Evolutionary conservation across 306 rosid species (phyloP).

Genomic region (Corylus americana): DNA sequence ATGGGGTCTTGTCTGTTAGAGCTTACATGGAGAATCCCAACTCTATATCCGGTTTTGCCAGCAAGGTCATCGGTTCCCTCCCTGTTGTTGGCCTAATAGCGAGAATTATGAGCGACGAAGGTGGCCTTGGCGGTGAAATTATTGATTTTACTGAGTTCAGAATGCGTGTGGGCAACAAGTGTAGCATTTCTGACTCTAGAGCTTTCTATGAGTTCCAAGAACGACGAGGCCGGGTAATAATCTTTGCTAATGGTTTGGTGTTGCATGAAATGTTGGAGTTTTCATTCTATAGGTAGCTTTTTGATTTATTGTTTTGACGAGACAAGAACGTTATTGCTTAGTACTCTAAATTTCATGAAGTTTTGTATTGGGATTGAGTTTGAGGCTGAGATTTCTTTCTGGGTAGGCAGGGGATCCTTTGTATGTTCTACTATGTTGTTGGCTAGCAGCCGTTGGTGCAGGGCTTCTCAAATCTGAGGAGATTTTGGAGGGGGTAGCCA

Average conservation of each 20-base stretch:
- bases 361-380: slow-evolving; percentile 9
- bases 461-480: slow-evolving; percentile 95
- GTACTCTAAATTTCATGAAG: neutral
- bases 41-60: slow-evolving; percentile 62
- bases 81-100: slow-evolving; percentile 84
- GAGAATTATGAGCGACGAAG: slow-evolving; percentile 78
- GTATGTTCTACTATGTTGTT: slow-evolving; percentile 82
- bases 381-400: slow-evolving; percentile 33
- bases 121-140: slow-evolving; percentile 80
- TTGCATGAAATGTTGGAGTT: neutral
- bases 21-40: slow-evolving; percentile 79
- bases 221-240: slow-evolving; percentile 65
- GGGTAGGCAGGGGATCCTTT: slow-evolving; percentile 87
- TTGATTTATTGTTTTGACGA: neutral
- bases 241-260: neutral
- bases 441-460: slow-evolving; percentile 88
- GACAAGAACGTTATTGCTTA: neutral
- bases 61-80: slow-evolving; percentile 78
- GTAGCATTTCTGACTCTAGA: slow-evolving; percentile 58
- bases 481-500: slow-evolving; percentile 82
- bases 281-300: neutral
- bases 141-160: slow-evolving; percentile 89
- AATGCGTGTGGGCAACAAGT: slow-evolving; percentile 80
- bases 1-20: slow-evolving; percentile 37
- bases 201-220: slow-evolving; percentile 76